phyloP scores from a whole-genome alignment of 1,284 basidiomycete species.

The Sporisorium iseilematis-ciliati region DNA sequence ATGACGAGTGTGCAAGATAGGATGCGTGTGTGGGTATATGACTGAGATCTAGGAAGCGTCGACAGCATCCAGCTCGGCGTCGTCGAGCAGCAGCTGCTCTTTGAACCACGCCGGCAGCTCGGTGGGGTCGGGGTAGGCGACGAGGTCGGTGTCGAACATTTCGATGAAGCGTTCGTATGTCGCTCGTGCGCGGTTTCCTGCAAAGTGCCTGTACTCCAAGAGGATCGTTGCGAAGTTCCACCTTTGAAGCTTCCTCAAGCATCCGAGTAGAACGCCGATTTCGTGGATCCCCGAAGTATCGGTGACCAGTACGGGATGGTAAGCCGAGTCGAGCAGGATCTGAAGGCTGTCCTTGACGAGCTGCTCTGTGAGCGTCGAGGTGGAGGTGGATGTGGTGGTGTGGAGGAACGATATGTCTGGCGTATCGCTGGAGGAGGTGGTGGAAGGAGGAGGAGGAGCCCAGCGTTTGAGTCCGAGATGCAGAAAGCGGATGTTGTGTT shows the following conservation, averaged over 20 bases:
- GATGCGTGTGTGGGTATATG: slow-evolving; percentile 14
- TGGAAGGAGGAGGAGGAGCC: slow-evolving; percentile 25
- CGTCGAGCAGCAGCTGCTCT: slow-evolving; percentile 50
- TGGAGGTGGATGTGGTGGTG: slow-evolving; percentile 29
- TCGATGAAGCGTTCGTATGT: slow-evolving; percentile 67
- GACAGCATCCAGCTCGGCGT: slow-evolving; percentile 40
- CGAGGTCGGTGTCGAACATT: slow-evolving; percentile 67
- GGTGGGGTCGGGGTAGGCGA: slow-evolving; percentile 54
- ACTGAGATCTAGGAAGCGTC: background rate
- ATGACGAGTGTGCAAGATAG: background rate
- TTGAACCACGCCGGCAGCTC: slow-evolving; percentile 58
- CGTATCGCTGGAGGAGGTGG: slow-evolving; percentile 3
- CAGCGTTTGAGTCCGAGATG: slow-evolving; percentile 53
- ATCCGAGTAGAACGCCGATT: slow-evolving; percentile 62
- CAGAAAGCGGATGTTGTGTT: slow-evolving; percentile 50
- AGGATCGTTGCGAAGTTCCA: slow-evolving; percentile 68
- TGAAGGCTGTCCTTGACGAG: slow-evolving; percentile 64
- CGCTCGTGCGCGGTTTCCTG: slow-evolving; percentile 57
- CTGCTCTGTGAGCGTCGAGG: slow-evolving; percentile 46
- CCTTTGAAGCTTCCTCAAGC: slow-evolving; percentile 63
- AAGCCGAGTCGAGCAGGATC: slow-evolving; percentile 48
- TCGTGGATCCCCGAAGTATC: slow-evolving; percentile 66
- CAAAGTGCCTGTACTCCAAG: slow-evolving; percentile 65
- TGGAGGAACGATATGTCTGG: slow-evolving; percentile 24
- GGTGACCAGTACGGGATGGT: slow-evolving; percentile 62